Evolutionary conservation across 2,329 filamentous ascomycete species (phyloP), one percentile per base, ranked within the genome.

Genomic region (Exophiala alcalophila): DNA sequence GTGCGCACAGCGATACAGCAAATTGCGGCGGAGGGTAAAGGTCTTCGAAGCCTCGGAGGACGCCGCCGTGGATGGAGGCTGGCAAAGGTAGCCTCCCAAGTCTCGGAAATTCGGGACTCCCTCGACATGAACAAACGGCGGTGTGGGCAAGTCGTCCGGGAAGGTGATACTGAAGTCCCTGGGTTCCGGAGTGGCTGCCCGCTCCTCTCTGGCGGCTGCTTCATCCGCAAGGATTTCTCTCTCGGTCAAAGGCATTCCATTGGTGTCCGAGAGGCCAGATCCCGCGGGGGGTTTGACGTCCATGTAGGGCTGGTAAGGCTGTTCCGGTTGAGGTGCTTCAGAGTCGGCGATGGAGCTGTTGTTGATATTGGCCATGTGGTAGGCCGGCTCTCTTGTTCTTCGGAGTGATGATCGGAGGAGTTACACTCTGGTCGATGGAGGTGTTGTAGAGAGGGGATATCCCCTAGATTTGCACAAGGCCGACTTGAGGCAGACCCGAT

Each of bases 71-170:
- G 38, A 26, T 12, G 32, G 41, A 24, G 49, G 42, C 18, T 36
- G 18, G 25, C 47, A 57, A 7, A 72, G 66, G 51, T 81, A 78
- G 30, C 79, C 79, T 50, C 81, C 81, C 18, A 83, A 66, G 59
- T 85, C 81, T 40, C 84, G 75, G 59, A 87, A 81, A 64, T 88
- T 87, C 49, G 69, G 70, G 24, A 86, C 70, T 14, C 81, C 81
- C 2, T 71, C 65, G 23, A 83, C 66, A 39, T 50, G 40, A 37
- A 59, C 19, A 47, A 59, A 58, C 3, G 56, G 56, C 19, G 57
- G 55, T 4, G 40, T 52, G 31, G 53, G 55, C 11, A 57, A 42
- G 35, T 53, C 15, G n/a, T 44, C 25, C 5, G 54, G 54, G 24
- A 55, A 52, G 16, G 39, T 28, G 23, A 51, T 47, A 38, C 14